phyloP scores from a whole-genome alignment of 139 green algal genomes.

The Tetradesmus obliquus region DNA sequence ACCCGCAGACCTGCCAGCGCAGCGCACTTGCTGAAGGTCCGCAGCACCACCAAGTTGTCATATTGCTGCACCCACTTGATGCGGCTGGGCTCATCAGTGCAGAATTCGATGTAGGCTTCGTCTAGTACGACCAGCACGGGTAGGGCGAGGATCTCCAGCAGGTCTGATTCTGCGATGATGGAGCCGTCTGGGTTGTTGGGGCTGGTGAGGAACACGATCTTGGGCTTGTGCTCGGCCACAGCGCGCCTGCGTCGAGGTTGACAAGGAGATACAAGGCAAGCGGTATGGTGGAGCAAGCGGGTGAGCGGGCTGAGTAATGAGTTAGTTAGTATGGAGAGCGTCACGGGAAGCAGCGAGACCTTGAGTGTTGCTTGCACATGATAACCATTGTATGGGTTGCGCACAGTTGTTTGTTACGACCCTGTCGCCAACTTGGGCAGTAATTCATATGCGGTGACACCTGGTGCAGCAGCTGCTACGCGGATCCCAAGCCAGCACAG shows the following conservation, averaged over 20 bases:
- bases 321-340: not conserved
- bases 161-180: constrained; percentile 87
- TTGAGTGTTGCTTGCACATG: no score
- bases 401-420: no score
- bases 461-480: no score
- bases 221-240: constrained; percentile 87
- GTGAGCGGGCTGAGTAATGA: not conserved
- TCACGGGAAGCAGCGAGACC: not conserved
- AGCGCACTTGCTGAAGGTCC: constrained; percentile 98
- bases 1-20: constrained; percentile 71
- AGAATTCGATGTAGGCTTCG: constrained; percentile 99
- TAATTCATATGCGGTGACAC: no score
- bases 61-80: constrained; percentile 83
- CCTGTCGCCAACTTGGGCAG: no score
- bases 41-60: constrained; percentile 96
- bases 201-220: constrained; percentile 98
- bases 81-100: constrained; percentile 62
- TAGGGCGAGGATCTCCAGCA: constrained; percentile 84
- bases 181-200: constrained; percentile 99
- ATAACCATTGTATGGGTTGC: no score
- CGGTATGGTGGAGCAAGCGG: not conserved
- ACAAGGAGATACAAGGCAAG: not conserved
- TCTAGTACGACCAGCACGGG: constrained; percentile 98
- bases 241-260: constrained; percentile 55
- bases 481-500: no score